A percentile compares a stretch with the other conserved stretches of the same genome.
Evolutionary conservation across 164 flowering plant species (phyloP).

Genomic region (Brasenia schreberi): DNA sequence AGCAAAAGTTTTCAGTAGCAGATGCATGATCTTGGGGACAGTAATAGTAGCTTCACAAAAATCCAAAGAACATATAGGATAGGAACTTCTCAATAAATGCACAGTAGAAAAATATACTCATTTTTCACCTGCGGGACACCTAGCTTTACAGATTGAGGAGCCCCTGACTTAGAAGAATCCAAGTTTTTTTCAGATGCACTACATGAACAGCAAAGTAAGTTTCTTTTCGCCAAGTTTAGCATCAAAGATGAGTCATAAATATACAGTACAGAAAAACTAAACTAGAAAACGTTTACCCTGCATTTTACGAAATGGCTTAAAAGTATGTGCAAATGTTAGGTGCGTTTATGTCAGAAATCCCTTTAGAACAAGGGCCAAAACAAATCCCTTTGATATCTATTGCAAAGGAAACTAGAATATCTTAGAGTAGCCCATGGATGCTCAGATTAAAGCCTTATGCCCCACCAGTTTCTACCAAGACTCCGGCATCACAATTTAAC

Average conservation of each 20-base stretch:
- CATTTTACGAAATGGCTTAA: not conserved
- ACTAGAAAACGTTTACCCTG: not conserved
- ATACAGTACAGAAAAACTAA: not conserved
- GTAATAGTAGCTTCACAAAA: too few species aligned
- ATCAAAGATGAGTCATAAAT: too few species aligned
- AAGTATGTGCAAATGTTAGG: not conserved
- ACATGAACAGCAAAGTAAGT: slow-evolving; percentile 11
- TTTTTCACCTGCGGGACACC: slow-evolving; percentile 31
- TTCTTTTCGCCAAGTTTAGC: too few species aligned
- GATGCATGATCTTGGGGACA: too few species aligned
- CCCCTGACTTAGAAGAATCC: slow-evolving; percentile 21
- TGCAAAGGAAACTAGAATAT: not conserved
- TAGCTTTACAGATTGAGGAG: slow-evolving; percentile 13
- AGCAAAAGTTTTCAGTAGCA: too few species aligned
- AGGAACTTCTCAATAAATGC: too few species aligned
- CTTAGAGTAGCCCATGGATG: not conserved
- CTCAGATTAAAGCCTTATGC: not conserved
- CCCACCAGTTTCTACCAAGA: too few species aligned
- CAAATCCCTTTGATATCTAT: not conserved
- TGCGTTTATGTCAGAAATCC: not conserved
- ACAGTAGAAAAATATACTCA: not conserved
- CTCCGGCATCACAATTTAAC: too few species aligned
- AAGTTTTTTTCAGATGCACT: slow-evolving; percentile 60
- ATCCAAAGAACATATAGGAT: too few species aligned
- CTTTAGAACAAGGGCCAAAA: not conserved